phyloP scores from a whole-genome alignment of 352 stramenopile species.

The Lagenidium giganteum region DNA sequence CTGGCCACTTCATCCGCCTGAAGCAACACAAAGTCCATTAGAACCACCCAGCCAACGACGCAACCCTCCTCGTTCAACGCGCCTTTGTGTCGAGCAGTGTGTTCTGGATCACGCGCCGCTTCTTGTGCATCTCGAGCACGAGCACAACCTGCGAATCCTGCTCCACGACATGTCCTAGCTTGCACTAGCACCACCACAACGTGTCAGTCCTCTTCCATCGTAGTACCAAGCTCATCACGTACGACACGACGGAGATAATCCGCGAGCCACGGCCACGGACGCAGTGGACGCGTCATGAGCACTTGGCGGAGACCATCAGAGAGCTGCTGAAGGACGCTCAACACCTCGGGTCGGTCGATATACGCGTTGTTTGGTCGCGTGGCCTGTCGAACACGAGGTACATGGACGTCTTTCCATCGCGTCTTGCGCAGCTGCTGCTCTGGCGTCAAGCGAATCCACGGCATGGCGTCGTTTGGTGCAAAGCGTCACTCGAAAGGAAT shows the following conservation, averaged over 20 bases:
- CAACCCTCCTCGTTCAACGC: no score
- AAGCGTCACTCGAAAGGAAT: background rate
- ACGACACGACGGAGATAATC: constrained; percentile 57
- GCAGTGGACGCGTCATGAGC: constrained; percentile 39
- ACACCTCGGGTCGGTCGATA: constrained; percentile 21
- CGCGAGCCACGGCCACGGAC: constrained; percentile 43
- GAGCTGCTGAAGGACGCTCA: constrained; percentile 46
- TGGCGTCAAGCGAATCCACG: constrained; percentile 8
- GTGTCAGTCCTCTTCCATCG: background rate
- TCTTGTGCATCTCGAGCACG: constrained; percentile 65
- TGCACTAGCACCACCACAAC: constrained; percentile 29
- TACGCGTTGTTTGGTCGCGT: constrained; percentile 35
- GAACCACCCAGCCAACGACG: no score
- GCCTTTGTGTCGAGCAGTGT: constrained; percentile 43
- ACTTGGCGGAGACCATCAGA: constrained; percentile 36
- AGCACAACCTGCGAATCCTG: constrained; percentile 30
- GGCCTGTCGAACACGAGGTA: constrained; percentile 11
- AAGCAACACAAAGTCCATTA: background rate
- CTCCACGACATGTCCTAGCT: constrained; percentile 46
- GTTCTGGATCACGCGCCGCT: constrained; percentile 55
- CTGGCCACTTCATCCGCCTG: constrained; percentile 34
- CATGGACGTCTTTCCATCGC: constrained; percentile 10
- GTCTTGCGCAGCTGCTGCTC: constrained; percentile 7
- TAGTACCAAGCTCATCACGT: background rate
- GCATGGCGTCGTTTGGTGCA: constrained; percentile 4